phyloP scores from a whole-genome alignment of 306 rosid genomes.

The Corylus heterophylla region DNA sequence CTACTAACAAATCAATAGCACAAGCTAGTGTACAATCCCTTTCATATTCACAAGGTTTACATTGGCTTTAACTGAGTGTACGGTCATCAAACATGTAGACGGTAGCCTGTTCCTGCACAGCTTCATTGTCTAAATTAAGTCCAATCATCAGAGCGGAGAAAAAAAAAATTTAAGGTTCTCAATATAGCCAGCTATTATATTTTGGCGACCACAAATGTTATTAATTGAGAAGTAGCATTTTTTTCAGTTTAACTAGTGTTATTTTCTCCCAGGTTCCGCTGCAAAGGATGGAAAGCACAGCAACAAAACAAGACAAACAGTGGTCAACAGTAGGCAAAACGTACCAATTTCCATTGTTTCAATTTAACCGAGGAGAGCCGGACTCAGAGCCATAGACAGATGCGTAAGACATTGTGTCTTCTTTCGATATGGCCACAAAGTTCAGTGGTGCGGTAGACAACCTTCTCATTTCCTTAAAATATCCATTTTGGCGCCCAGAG shows the following conservation, averaged over 20 bases:
- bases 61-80: constrained; percentile 33
- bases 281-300: background rate
- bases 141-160: background rate
- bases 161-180: background rate
- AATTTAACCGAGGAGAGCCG: constrained; percentile 72
- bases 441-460: constrained; percentile 82
- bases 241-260: background rate
- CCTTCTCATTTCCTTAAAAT: constrained; percentile 80
- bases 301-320: constrained; percentile 5
- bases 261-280: background rate
- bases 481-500: constrained; percentile 92
- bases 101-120: constrained; percentile 55
- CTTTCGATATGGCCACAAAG: constrained; percentile 83
- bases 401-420: constrained; percentile 88
- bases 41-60: constrained; percentile 67
- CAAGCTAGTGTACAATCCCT: constrained; percentile 60
- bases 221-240: no score
- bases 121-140: constrained; percentile 7
- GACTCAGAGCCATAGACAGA: constrained; percentile 87
- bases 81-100: constrained; percentile 33
- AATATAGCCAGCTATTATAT: constrained; percentile 5
- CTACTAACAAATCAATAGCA: constrained; percentile 65
- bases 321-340: constrained; percentile 9
- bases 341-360: constrained; percentile 35
- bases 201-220: background rate